Conservation (phyloP, 352 stramenopile genomes). For the Pythium dissotocum region DNA sequence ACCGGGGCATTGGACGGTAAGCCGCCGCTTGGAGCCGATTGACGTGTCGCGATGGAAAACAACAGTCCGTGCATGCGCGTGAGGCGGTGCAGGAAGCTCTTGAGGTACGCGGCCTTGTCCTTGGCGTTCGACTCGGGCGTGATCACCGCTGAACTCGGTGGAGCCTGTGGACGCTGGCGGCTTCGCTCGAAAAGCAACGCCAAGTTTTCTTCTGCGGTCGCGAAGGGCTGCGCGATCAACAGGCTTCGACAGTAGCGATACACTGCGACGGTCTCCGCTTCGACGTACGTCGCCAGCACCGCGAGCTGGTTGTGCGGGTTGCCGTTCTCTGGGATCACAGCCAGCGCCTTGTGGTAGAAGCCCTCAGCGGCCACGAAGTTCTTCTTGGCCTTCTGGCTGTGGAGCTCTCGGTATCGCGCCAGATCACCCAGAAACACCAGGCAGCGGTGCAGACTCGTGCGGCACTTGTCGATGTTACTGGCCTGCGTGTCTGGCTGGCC, state of each 20-base stretch:
- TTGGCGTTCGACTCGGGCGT: constrained; percentile 49
- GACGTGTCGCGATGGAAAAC: constrained; percentile 53
- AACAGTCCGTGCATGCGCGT: constrained; percentile 86
- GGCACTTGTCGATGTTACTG: constrained; percentile 35
- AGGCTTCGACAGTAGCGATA: constrained; percentile 90
- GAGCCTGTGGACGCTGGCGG: constrained; percentile 63
- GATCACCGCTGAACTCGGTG: constrained; percentile 33
- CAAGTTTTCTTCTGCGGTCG: constrained; percentile 88
- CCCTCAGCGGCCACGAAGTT: constrained; percentile 71
- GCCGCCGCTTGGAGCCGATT: not conserved
- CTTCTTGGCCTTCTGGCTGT: constrained; percentile 85
- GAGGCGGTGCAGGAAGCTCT: constrained; percentile 87
- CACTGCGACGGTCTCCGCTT: constrained; percentile 89
- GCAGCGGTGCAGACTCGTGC: constrained; percentile 78
- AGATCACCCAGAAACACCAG: constrained; percentile 83
- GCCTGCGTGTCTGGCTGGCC: constrained; percentile 4
- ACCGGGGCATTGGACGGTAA: constrained; percentile 20
- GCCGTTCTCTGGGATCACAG: constrained; percentile 71
- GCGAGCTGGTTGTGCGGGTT: constrained; percentile 88
- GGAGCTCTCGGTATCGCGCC: constrained; percentile 78
- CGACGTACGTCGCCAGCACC: constrained; percentile 84
- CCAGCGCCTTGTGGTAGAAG: constrained; percentile 73
- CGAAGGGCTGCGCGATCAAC: constrained; percentile 82
- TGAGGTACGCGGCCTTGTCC: constrained; percentile 84
- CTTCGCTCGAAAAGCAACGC: constrained; percentile 88